Base-by-base conservation (phyloP, 1,284 basidiomycete genomes). In the Clitocybe nebularis region DNA sequence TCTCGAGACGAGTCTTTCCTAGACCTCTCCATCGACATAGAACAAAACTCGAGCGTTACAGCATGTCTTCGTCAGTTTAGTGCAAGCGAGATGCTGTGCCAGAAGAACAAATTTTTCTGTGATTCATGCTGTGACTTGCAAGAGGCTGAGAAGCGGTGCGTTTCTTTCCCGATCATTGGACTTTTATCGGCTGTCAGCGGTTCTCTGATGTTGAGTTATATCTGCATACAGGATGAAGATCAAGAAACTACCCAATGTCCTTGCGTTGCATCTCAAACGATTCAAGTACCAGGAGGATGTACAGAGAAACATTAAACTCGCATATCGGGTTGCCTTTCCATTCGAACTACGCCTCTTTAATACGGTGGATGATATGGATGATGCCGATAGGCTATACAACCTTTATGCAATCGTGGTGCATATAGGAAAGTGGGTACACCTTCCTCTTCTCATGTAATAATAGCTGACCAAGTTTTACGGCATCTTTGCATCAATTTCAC, bases 21-120 rank as follows among this genome's bases (percentile, higher is more conserved):
- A 41, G 96, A 99, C 68, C 73, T 99, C 17, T 97, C 93, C 5
- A 93, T 99, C 63, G 95, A 99, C 63, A 98, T 99, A 51, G 93
- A 97, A 60, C 91, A 95, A 64, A 95, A 98, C 66, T 89, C 92
- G 3, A 95, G 91, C 49, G 84, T 99, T 39, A 95, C 94, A 0
- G 88, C 93, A 4, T 98, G 95, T 63, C 77, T 99, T 40, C 79
- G 93, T 35, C 91, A 95, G 61, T 99, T 99, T 62, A 95, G 92
- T 56, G 93, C 93, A 28, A 92, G 88, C 60, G 96, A 99, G 67
- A 99, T 97, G 93, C 79, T 99, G 13, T 94, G 92, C 55, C 90
- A 94, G 59, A 88, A 83, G 61, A 98, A 99, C 75, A 99, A 98
- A 68, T 99, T 98, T 65, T 97, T 93, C 65, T 99, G 95, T 62